Evolutionary conservation across 1,284 basidiomycete species (phyloP).

Genomic region (Trichosporon faecale): DNA sequence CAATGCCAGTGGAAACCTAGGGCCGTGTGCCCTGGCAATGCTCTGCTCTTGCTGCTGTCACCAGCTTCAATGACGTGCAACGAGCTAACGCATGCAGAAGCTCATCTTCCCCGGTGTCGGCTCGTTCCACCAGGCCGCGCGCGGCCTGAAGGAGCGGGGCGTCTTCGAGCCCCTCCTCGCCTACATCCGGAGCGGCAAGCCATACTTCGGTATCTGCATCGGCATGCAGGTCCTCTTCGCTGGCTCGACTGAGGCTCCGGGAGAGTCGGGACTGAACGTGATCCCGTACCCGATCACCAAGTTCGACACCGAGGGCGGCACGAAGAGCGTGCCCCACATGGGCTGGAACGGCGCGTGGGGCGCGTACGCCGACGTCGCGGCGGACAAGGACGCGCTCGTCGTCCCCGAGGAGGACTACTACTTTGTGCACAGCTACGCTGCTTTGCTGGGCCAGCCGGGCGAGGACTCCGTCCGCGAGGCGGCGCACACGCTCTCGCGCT

Average conservation of each 20-base stretch:
- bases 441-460: slow-evolving; percentile 57
- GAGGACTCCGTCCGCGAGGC: slow-evolving; percentile 57
- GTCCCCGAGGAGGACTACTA: slow-evolving; percentile 67
- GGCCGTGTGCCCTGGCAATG: too few relatives aligned
- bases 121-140: slow-evolving; percentile 83
- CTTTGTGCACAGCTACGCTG: slow-evolving; percentile 93
- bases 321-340: slow-evolving; percentile 93
- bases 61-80: neutral
- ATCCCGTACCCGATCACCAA: slow-evolving; percentile 52
- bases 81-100: slow-evolving; percentile 59
- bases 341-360: slow-evolving; percentile 79
- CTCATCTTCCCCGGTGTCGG: slow-evolving; percentile 99
- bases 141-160: slow-evolving; percentile 69
- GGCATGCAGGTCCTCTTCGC: slow-evolving; percentile 94
- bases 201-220: slow-evolving; percentile 98
- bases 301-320: slow-evolving; percentile 43
- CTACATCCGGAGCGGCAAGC: slow-evolving; percentile 84
- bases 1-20: too few relatives aligned
- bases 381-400: slow-evolving; percentile 49
- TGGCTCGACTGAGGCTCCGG: slow-evolving; percentile 68
- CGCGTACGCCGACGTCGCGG: slow-evolving; percentile 24
- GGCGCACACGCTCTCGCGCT: slow-evolving; percentile 85
- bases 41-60: neutral
- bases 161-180: slow-evolving; percentile 74
- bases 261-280: slow-evolving; percentile 51